Conservation (phyloP, 208 protist species). For the Vickermania ingenoplastis region DNA sequence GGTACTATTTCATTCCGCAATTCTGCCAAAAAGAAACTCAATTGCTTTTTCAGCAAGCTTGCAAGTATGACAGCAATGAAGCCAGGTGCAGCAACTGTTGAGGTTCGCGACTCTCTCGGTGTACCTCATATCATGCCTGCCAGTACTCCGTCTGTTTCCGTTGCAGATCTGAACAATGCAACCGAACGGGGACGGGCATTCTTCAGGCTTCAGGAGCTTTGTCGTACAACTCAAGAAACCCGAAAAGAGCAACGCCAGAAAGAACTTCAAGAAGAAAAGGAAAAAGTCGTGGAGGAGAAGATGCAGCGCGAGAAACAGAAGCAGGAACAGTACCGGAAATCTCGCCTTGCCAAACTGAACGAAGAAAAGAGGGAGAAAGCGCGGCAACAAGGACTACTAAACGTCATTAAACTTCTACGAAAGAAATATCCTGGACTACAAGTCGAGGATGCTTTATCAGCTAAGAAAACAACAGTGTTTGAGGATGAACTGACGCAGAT, state of each 20-base stretch:
- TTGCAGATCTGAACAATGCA: slow-evolving; percentile 3
- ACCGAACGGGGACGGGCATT: background rate
- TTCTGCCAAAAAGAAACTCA: slow-evolving; percentile 46
- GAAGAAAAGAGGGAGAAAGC: slow-evolving; percentile 43
- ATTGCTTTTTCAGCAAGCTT: slow-evolving; percentile 36
- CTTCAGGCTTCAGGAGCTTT: background rate
- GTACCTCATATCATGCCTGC: slow-evolving; percentile 10
- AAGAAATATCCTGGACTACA: slow-evolving; percentile 70
- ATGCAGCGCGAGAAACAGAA: slow-evolving; percentile 30
- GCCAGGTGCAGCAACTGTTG: slow-evolving; percentile 8
- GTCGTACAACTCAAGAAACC: background rate
- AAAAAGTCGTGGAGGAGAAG: slow-evolving; percentile 30
- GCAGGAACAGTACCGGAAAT: slow-evolving; percentile 43
- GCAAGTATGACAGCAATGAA: slow-evolving; percentile 20
- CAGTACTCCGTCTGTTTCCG: slow-evolving; percentile 4
- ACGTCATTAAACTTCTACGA: slow-evolving; percentile 11
- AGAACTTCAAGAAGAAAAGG: slow-evolving; percentile 35
- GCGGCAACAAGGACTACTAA: background rate
- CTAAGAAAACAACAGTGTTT: slow-evolving; percentile 42
- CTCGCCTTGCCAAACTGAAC: slow-evolving; percentile 43
- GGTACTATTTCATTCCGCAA: slow-evolving; percentile 51
- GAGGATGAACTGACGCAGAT: slow-evolving; percentile 58
- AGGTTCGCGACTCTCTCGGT: slow-evolving; percentile 11
- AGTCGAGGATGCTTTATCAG: slow-evolving; percentile 36
- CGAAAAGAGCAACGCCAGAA: slow-evolving; percentile 8